These are phyloP conservation scores for Apiotrichum gamsii DNA, from an alignment of 1,284 basidiomycete species.

Conservation along the genomic window DNA sequence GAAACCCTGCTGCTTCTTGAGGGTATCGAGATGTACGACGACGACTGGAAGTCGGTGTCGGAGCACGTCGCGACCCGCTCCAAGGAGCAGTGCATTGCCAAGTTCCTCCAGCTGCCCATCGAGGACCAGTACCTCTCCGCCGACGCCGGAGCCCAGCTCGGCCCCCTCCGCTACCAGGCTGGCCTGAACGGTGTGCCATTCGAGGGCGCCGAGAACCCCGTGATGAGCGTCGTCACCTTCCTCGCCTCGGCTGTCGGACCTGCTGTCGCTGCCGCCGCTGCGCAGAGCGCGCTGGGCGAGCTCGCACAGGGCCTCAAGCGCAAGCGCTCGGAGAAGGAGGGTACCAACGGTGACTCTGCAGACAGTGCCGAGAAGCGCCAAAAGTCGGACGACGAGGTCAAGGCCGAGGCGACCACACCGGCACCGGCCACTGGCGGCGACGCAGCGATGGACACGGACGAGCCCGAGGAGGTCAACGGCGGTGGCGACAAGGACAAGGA, in stretches of 20 bases:
- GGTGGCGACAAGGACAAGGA: slow-evolving; percentile 22
- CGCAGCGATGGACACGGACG: slow-evolving; percentile 33
- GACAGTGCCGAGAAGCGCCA: slow-evolving; percentile 17
- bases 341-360: slow-evolving; percentile 6
- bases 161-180: slow-evolving; percentile 63
- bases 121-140: slow-evolving; percentile 74
- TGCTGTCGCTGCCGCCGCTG: slow-evolving; percentile 85
- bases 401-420: slow-evolving; percentile 18
- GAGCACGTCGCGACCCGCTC: slow-evolving; percentile 86
- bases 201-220: slow-evolving; percentile 91
- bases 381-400: slow-evolving; percentile 11
- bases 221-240: slow-evolving; percentile 98
- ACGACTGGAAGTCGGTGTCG: slow-evolving; percentile 89
- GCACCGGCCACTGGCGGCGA: slow-evolving; percentile 2
- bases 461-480: slow-evolving; percentile 36
- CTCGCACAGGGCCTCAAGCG: slow-evolving; percentile 59
- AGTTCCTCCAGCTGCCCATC: slow-evolving; percentile 94
- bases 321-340: slow-evolving; percentile 46
- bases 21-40: slow-evolving; percentile 95
- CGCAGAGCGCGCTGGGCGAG: slow-evolving; percentile 75
- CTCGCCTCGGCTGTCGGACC: slow-evolving; percentile 87
- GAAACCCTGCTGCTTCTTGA: slow-evolving; percentile 85
- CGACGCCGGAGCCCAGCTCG: slow-evolving; percentile 53
- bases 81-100: slow-evolving; percentile 89
- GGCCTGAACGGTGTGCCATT: slow-evolving; percentile 65